These are phyloP conservation scores for Pichia sp. DNA, from an alignment of 1,139 yeast species.

Conservation along the genomic window DNA sequence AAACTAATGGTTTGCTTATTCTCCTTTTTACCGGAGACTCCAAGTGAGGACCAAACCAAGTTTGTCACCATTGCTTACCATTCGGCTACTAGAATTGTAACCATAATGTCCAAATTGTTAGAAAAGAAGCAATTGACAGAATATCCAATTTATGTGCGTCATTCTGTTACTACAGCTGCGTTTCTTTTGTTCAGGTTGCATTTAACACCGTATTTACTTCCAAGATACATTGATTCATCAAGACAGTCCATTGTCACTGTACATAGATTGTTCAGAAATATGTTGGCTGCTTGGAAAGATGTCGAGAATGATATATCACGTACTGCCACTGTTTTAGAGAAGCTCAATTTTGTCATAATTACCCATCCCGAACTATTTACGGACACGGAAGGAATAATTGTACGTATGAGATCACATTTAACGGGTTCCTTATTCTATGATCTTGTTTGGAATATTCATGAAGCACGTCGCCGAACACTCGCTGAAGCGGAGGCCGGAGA, in stretches of 20 bases:
- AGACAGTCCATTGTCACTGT: conserved; percentile 92
- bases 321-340: conserved; percentile 89
- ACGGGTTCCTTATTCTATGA: conserved; percentile 91
- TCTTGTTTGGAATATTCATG: conserved; percentile 91
- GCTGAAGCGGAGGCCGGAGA: conserved; percentile 22
- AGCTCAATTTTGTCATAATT: conserved; percentile 76
- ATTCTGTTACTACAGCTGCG: conserved; percentile 76
- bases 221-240: conserved; percentile 78
- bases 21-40: conserved; percentile 88
- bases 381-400: conserved; percentile 63
- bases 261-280: conserved; percentile 79
- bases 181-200: conserved; percentile 75
- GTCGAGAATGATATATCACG: conserved; percentile 87
- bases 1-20: conserved; percentile 80
- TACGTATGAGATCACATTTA: conserved; percentile 85
- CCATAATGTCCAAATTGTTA: conserved; percentile 66
- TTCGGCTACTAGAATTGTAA: conserved; percentile 74
- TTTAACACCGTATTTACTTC: conserved; percentile 66
- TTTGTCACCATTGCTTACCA: conserved; percentile 79
- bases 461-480: conserved; percentile 72
- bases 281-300: conserved; percentile 85
- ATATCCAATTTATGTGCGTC: conserved; percentile 81
- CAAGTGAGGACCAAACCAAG: conserved; percentile 79
- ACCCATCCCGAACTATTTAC: conserved; percentile 82
- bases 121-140: conserved; percentile 68